Evolutionary conservation across 1,284 basidiomycete genomes (phyloP).

Genomic region (Puccinia triticina): DNA sequence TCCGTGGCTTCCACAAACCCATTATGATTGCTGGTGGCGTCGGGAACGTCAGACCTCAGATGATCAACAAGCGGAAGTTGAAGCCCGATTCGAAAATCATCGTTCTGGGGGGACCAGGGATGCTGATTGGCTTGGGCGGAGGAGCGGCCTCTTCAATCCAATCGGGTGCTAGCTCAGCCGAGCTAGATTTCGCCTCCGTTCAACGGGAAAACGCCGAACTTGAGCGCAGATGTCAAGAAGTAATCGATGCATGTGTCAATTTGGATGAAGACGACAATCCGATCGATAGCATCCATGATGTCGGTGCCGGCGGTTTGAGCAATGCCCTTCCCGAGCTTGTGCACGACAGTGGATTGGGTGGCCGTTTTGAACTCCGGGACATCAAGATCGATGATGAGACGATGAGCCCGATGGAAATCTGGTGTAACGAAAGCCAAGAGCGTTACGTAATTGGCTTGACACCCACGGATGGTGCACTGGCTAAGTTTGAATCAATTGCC

Average conservation of each 20-base stretch:
- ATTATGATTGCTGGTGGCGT: constrained; percentile 99
- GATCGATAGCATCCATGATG: constrained; percentile 95
- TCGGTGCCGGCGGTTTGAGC: constrained; percentile 92
- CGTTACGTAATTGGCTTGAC: constrained; percentile 84
- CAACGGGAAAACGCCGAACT: constrained; percentile 98
- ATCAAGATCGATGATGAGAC: constrained; percentile 86
- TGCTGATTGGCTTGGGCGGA: constrained; percentile 94
- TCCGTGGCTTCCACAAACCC: constrained; percentile 98
- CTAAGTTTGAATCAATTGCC: constrained; percentile 74
- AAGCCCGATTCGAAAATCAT: constrained; percentile 79
- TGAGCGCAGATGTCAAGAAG: constrained; percentile 94
- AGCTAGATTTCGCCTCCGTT: constrained; percentile 95
- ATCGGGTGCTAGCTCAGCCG: constrained; percentile 81
- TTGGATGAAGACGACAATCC: constrained; percentile 70
- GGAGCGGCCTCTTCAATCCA: constrained; percentile 93
- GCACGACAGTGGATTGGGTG: constrained; percentile 88
- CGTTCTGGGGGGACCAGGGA: constrained; percentile 93
- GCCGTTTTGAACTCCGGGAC: constrained; percentile 90
- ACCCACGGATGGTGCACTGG: constrained; percentile 41
- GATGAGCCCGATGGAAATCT: constrained; percentile 99
- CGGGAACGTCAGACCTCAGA: constrained; percentile 83
- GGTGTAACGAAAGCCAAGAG: constrained; percentile 99
- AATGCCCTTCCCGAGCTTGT: constrained; percentile 97
- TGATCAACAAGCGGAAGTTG: constrained; percentile 76
- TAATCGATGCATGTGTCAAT: constrained; percentile 86